Percentiles rank a stretch among this genome's conserved stretches.
These are phyloP conservation scores for Aspergillus niger DNA, from an alignment of 2,329 filamentous ascomycete species.

Conservation along the genomic window DNA sequence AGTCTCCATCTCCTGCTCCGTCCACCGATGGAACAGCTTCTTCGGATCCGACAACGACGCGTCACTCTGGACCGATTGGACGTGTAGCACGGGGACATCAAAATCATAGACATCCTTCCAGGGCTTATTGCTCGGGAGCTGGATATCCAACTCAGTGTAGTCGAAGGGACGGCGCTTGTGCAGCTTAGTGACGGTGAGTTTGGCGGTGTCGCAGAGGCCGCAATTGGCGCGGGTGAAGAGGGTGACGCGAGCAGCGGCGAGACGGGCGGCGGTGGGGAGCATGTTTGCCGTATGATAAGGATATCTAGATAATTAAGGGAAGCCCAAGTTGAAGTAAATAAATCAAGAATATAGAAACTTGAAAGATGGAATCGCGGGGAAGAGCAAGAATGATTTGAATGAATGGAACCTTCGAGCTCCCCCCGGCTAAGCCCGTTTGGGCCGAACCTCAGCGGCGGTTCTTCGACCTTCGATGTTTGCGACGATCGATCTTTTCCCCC, in stretches of 20 bases:
- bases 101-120: conserved; percentile 66
- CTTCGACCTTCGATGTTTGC: conserved; percentile 9
- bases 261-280: conserved; percentile 33
- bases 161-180: conserved; percentile 56
- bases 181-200: conserved; percentile 56
- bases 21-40: conserved; percentile 66
- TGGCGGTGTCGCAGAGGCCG: conserved; percentile 63
- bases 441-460: conserved; percentile 17
- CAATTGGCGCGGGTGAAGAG: conserved; percentile 64
- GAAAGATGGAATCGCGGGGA: background rate
- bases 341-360: background rate
- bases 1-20: conserved; percentile 57
- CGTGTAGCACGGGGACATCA: conserved; percentile 65
- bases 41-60: conserved; percentile 60
- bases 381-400: conserved; percentile 2
- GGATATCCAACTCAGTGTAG: conserved; percentile 62
- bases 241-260: conserved; percentile 51
- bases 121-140: conserved; percentile 53
- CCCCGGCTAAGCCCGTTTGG: conserved; percentile 37
- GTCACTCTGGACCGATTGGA: conserved; percentile 49
- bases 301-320: background rate
- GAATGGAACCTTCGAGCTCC: conserved; percentile 46
- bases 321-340: background rate
- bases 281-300: conserved; percentile 17
- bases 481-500: conserved; percentile 11